phyloP scores from a whole-genome alignment of 2,329 filamentous ascomycete species.

The Penicillium occitanis region DNA sequence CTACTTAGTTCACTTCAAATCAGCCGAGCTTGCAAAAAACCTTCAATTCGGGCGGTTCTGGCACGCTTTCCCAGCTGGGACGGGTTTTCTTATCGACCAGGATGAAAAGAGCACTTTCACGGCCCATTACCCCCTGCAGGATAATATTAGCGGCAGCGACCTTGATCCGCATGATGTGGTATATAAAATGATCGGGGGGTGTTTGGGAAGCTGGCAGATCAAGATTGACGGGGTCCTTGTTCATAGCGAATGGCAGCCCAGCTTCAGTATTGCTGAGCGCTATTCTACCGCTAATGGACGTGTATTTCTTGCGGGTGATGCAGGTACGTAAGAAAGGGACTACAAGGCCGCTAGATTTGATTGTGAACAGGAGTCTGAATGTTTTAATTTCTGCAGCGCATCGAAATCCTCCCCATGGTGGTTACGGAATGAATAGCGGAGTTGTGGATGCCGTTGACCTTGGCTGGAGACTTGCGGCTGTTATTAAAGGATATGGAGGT shows the following conservation, averaged over 20 bases:
- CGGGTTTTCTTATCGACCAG: neutral
- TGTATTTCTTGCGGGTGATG: too few species aligned
- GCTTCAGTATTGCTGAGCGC: neutral
- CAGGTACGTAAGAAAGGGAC: too few species aligned
- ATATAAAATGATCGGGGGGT: neutral
- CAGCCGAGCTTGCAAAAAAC: neutral
- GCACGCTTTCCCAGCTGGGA: neutral
- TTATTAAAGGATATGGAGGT: too few species aligned
- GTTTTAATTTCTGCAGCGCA: too few species aligned
- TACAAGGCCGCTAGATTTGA: too few species aligned
- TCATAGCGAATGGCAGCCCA: neutral
- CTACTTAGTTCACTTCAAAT: neutral
- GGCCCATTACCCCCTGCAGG: neutral
- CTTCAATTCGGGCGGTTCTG: neutral
- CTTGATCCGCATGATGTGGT: neutral
- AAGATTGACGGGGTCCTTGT: neutral
- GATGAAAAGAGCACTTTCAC: neutral
- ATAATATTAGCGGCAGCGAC: neutral
- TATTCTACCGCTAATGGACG: neutral
- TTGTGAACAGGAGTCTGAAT: too few species aligned
- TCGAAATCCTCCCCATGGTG: too few species aligned
- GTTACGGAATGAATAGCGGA: too few species aligned
- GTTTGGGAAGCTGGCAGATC: neutral
- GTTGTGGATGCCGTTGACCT: too few species aligned
- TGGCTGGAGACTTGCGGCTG: too few species aligned